Conservation (phyloP, 2,329 filamentous ascomycete species). For the Alternaria ventricosa region DNA sequence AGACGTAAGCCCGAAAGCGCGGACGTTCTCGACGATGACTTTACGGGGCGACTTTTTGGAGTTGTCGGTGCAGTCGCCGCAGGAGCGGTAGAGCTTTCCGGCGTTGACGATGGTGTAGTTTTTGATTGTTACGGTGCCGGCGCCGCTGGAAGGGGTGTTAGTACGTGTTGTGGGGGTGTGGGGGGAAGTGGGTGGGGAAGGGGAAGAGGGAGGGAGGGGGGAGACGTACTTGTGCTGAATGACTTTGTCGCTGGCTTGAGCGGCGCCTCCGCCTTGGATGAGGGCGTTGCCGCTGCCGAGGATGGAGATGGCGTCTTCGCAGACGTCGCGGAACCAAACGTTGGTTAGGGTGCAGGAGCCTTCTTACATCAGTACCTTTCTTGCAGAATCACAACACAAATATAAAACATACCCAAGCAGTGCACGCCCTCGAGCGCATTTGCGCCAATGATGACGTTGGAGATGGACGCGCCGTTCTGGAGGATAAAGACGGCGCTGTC, state of each 20-base stretch:
- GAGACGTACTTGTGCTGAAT: slow-evolving; percentile 45
- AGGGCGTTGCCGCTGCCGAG: slow-evolving; percentile 34
- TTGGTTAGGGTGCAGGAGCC: slow-evolving; percentile 54
- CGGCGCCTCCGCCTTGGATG: slow-evolving; percentile 47
- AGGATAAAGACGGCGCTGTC: slow-evolving; percentile 59
- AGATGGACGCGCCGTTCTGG: slow-evolving; percentile 56
- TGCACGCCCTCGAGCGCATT: slow-evolving; percentile 59
- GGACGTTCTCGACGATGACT: slow-evolving; percentile 51
- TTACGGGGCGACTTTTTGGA: slow-evolving; percentile 50
- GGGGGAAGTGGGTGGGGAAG: too few species aligned
- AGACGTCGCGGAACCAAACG: slow-evolving; percentile 39
- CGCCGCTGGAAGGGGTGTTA: background rate
- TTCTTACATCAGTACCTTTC: slow-evolving; percentile 23
- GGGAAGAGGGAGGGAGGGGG: too few species aligned
- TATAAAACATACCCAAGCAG: slow-evolving; percentile 51
- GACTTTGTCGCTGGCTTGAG: slow-evolving; percentile 45
- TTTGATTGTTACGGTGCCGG: slow-evolving; percentile 9
- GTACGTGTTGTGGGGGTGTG: too few species aligned
- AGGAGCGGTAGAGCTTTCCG: slow-evolving; percentile 60
- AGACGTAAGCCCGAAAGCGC: slow-evolving; percentile 48
- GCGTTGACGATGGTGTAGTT: slow-evolving; percentile 53
- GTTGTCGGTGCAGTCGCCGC: slow-evolving; percentile 55
- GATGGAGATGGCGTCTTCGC: slow-evolving; percentile 42
- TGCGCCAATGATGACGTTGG: slow-evolving; percentile 62
- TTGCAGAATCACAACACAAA: background rate